Base-by-base conservation (phyloP, 345 rosid genomes). In the Linum trigynum region DNA sequence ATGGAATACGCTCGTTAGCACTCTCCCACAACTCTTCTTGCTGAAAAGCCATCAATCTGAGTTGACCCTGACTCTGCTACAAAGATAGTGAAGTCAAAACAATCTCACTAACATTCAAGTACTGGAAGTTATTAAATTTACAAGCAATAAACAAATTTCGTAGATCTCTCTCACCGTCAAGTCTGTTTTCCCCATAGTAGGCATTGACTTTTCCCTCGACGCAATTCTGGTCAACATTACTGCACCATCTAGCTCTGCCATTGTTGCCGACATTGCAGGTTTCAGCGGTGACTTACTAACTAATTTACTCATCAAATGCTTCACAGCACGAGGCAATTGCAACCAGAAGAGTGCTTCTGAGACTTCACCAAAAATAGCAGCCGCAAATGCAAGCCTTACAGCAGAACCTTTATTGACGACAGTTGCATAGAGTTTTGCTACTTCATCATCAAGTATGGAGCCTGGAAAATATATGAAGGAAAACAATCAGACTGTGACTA, bases 321-420 rank as follows among this genome's bases (percentile, higher is more conserved):
- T 81, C 40, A 92, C 80, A 75, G 98, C 98, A 73, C 64, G 85
- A 38, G 98, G 92, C 77, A 92, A 82, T 76, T 88, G 96, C 81
- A 92, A 76, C 98, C 98, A 92, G 84, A 92, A 92, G 72, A 88
- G 80, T 69, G 97, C 90, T 78, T 92, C 97, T 17, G 87, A 74
- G 57, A 79, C 81, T 80, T 92, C 98, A 70, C 97, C 97, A 79
- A 86, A 92, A 74, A 87, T 74, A 66, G 97, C 92, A 75, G 98
- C 96, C 12, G 97, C 96, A 73, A 92, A 86, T 50, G 98, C 91
- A 85, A 88, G 88, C 81, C 94, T 86, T 63, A 80, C 88, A 15
- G 88, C 81, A 77, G 67, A 86, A 67, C 98, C 96, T 82, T 85
- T 90, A 62, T 79, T 80, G 67, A 88, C 90, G 43, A 90, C 72